Evolutionary conservation across 2,329 filamentous ascomycete genomes (phyloP), one percentile per base, ranked within the genome.

Genomic region (Penicillium hesseltinei): DNA sequence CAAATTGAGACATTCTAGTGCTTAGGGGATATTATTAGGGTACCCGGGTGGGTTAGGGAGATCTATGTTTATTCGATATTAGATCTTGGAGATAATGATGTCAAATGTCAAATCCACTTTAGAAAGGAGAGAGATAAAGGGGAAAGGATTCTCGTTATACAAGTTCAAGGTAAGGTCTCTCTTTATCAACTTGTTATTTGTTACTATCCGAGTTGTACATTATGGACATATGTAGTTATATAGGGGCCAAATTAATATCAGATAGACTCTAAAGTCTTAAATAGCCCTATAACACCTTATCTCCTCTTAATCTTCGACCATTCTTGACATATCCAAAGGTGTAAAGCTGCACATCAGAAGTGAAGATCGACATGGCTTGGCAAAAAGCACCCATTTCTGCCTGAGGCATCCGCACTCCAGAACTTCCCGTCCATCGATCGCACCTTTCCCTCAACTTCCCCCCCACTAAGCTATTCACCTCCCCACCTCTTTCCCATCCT

Each of bases 371-470:
- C 54, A 35, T 48, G 42, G 50, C 56, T 60, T 60, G 54, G 51
- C 54, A 46, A 29, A 40, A 50, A 25, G 10, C 1, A 17, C 1
- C 4, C 29, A 8, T 21, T 27, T 7, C 1, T 52, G 63, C 63
- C 62, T 64, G 40, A 66, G 63, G 63, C 62, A 35, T 10, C 15
- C 45, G 29, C 49, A 57, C 58, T 60, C 56, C 63, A 62, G 60
- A 62, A 63, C 60, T 64, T 66, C 57, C 56, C 51, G 56, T 45
- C 35, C 43, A 46, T 45, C 50, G 29, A 38, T 54, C 51, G 51
- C 51, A 52, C 54, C 31, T 40, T 54, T 56, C 54, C 54, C 57
- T 43, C 23, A 35, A 48, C 52, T 33, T 27, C 47, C 51, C 51
- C 27, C 60, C 58, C 44, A 51, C 54, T 57, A 66, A 61, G 56